Evolutionary conservation across 441 rosid genomes (phyloP).

Genomic region (Metrosideros polymorpha): DNA sequence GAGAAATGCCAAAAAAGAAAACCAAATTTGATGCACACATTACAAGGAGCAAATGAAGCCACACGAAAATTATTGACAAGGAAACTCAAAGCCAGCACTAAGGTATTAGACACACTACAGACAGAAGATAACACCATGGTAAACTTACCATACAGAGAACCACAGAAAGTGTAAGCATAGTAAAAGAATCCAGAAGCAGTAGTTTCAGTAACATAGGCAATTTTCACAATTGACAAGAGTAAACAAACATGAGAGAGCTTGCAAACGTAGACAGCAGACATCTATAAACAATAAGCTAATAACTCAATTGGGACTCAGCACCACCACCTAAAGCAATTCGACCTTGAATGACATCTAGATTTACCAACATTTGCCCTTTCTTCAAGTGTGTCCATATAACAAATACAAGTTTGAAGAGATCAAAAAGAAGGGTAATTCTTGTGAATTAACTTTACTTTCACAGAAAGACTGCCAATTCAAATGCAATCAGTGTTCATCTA

Average conservation of each 20-base stretch:
- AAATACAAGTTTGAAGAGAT: background rate
- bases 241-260: too few relatives aligned
- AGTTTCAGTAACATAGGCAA: background rate
- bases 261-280: background rate
- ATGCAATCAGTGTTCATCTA: background rate
- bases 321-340: background rate
- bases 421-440: background rate
- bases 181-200: background rate
- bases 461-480: background rate
- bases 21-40: background rate
- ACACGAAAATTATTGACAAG: background rate
- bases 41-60: background rate
- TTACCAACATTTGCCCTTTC: background rate
- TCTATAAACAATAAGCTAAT: background rate
- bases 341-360: background rate
- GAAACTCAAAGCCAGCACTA: background rate
- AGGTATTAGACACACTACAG: background rate
- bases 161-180: background rate
- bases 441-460: background rate
- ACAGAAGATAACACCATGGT: background rate
- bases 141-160: background rate
- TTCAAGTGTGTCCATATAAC: background rate
- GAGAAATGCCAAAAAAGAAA: background rate
- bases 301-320: background rate
- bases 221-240: background rate